Base-by-base conservation (phyloP, 805 yeast species). In the Starmerella apis region DNA sequence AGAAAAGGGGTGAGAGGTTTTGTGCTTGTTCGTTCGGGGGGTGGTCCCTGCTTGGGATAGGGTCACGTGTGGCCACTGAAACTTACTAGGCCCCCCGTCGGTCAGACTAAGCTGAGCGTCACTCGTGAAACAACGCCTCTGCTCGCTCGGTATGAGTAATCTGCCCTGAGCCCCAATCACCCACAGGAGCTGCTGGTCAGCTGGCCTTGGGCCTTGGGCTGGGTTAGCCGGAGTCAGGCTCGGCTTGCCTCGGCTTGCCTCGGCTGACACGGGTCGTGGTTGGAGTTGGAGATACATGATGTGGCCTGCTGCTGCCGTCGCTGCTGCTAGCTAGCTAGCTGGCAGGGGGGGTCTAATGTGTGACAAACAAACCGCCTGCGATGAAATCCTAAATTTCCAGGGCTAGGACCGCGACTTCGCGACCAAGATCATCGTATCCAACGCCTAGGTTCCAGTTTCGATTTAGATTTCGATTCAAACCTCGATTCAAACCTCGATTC, bases 1-100 rank as follows among this genome's bases (percentile, higher is more conserved):
- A 36, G 39, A 36, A 36, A 36, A 36, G n/a, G 11, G 39, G 39
- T 36, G 39, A 36, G 39, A 36, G 39, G 25, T 36, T 36, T 36
- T 36, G 39, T 36, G 25, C 25, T 36, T 20, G 25, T 36, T 36
- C 25, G 39, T 25, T 36, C n/a, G 22, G 39, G 24, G 39, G 39
- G 25, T 36, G 8, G 16, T 5, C 14, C 14, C n/a, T 25, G 39
- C n/a, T 7, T 36, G 11, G 38, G 38, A 16, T 2, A 5, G 24
- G 9, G 39, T 36, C 39, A 36, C 39, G 39, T 36, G 39, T 9
- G 25, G 4, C 38, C 20, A 7, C 39, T 20, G 25, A 36, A 19
- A 20, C 39, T 20, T 36, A n/a, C 13, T 10, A 20, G 25, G 22
- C 25, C 22, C 37, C 2, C 4, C 37, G 30, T 6, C 7, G 9